Base-by-base conservation (phyloP, 2,329 filamentous ascomycete species). In the Basipetospora chlamydospora region DNA sequence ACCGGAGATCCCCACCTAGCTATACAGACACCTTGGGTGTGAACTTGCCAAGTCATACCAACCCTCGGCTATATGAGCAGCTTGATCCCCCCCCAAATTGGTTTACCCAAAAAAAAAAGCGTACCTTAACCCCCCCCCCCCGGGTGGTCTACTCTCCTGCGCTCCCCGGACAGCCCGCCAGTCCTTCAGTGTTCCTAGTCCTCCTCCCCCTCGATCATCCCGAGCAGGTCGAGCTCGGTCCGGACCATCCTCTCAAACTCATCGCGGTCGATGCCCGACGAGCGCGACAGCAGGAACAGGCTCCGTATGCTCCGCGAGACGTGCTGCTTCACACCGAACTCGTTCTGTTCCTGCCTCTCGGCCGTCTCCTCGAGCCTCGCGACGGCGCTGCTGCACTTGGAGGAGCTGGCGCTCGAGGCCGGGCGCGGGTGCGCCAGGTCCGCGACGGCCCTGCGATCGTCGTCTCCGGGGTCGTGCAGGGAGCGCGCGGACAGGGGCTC, bases 291-390 rank as follows among this genome's bases (percentile, higher is more conserved):
- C 44, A 80, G 59, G 53, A 75, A 88, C 44, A 90, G 56, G 53
- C 79, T 86, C 61, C 83, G 80, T 39, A 90, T 70, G 49, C 77
- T 81, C 7, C 79, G 77, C 25, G 76, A 77, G 30, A 90, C 75
- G 55, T 88, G 82, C 56, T 86, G 78, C 55, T 80, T 81, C 38
- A 90, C 73, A 11, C 76, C 80, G 38, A 80, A 70, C 55, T 86
- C 80, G 38, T 65, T 73, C 46, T 77, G 70, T 41, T 75, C 72
- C 45, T 69, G 67, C 43, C 62, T 64, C 26, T 61, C 64, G 2
- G 70, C 71, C 12, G 59, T 61, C 33, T 66, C 64, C 45, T 77
- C 72, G 20, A 76, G 64, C 47, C 64, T 72, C 41, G 78, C 77
- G 3, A 85, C 67, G 5, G 73, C 64, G 36, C 62, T 53, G 11